Conservation (phyloP, 1,139 yeast species). For the Hanseniaspora gamundiae region DNA sequence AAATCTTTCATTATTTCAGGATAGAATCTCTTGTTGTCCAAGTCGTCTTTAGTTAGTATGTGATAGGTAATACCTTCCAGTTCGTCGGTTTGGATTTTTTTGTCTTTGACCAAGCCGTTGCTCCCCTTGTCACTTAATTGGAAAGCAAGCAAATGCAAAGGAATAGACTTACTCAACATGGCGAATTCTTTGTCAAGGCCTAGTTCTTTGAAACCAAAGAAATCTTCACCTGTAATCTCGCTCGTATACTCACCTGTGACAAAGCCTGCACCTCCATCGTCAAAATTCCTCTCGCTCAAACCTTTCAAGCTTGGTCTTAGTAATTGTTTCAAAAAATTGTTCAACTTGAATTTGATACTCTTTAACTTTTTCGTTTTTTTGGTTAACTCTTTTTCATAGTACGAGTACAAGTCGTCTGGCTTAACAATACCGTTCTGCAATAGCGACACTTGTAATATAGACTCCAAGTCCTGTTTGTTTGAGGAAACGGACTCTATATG, state of each 20-base stretch:
- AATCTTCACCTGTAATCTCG: slow-evolving; percentile 81
- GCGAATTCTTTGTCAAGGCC: slow-evolving; percentile 92
- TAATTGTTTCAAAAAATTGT: slow-evolving; percentile 66
- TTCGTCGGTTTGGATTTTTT: slow-evolving; percentile 49
- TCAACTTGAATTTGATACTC: slow-evolving; percentile 57
- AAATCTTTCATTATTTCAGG: slow-evolving; percentile 36
- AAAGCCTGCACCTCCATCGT: slow-evolving; percentile 86
- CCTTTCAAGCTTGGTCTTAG: slow-evolving; percentile 74
- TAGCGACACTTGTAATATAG: slow-evolving; percentile 46
- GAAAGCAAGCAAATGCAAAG: slow-evolving; percentile 56
- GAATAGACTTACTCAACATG: slow-evolving; percentile 74
- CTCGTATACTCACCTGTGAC: slow-evolving; percentile 88
- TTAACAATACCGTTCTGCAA: slow-evolving; percentile 77
- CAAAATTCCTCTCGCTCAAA: slow-evolving; percentile 65
- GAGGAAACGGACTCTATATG: slow-evolving; percentile 57
- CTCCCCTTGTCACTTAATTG: slow-evolving; percentile 65
- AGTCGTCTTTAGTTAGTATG: slow-evolving; percentile 38
- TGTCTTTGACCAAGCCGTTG: slow-evolving; percentile 32
- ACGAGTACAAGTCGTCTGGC: slow-evolving; percentile 64
- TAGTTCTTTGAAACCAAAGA: slow-evolving; percentile 89
- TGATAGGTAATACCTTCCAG: slow-evolving; percentile 40
- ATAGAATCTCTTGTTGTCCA: slow-evolving; percentile 42
- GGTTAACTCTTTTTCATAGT: slow-evolving; percentile 59
- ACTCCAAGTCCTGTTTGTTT: slow-evolving; percentile 29
- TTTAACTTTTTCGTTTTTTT: slow-evolving; percentile 58